A percentile compares a stretch with the other conserved stretches of the same genome.
These are phyloP conservation scores for Suhomyces maxii DNA, from an alignment of 1,139 yeast species.

Conservation along the genomic window DNA sequence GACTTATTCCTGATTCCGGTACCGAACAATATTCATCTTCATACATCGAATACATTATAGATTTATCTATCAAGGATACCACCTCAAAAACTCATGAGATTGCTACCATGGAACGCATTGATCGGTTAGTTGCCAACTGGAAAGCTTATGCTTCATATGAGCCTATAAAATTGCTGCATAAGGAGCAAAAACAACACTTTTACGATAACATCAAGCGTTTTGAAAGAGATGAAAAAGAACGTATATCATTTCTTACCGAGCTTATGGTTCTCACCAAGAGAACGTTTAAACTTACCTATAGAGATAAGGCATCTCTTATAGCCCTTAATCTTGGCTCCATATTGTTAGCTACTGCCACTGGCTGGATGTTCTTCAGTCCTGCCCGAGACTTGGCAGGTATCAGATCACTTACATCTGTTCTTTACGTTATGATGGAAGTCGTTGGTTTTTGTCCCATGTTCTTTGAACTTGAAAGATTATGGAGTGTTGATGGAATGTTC, in stretches of 20 bases:
- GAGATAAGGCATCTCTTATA: slow-evolving; percentile 59
- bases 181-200: slow-evolving; percentile 19
- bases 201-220: slow-evolving; percentile 27
- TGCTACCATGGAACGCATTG: slow-evolving; percentile 45
- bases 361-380: slow-evolving; percentile 78
- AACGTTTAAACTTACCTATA: slow-evolving; percentile 50
- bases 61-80: slow-evolving; percentile 68
- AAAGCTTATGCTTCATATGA: slow-evolving; percentile 15
- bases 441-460: slow-evolving; percentile 70
- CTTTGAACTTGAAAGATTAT: slow-evolving; percentile 72
- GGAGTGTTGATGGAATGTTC: slow-evolving; percentile 64
- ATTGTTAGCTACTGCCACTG: slow-evolving; percentile 59
- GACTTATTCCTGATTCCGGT: neutral
- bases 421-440: slow-evolving; percentile 65
- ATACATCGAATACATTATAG: slow-evolving; percentile 65
- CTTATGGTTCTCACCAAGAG: slow-evolving; percentile 56
- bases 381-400: slow-evolving; percentile 64
- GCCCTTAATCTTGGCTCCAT: slow-evolving; percentile 58
- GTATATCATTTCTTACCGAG: slow-evolving; percentile 42
- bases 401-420: slow-evolving; percentile 60
- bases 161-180: slow-evolving; percentile 9
- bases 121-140: slow-evolving; percentile 54
- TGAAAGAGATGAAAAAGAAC: slow-evolving; percentile 27
- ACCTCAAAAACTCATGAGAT: slow-evolving; percentile 43
- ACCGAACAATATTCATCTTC: slow-evolving; percentile 19